Percentiles rank a stretch among this genome's conserved stretches.
phyloP scores from a whole-genome alignment of 148 eudicot genomes.

The Rhododendron molle region DNA sequence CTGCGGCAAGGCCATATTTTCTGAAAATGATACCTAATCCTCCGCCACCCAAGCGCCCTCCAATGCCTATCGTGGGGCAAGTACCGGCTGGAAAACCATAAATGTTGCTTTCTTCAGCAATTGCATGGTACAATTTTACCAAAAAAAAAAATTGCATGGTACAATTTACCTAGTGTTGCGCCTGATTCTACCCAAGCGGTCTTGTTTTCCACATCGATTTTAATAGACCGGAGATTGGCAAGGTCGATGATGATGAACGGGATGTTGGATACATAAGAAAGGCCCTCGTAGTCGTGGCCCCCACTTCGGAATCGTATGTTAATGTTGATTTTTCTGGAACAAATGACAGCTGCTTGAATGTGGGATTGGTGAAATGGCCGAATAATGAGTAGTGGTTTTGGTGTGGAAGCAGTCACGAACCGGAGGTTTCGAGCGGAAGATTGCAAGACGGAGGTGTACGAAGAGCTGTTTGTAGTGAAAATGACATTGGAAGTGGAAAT shows the following conservation, averaged over 20 bases:
- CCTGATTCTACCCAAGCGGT: too few species aligned
- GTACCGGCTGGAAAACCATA: constrained; percentile 31
- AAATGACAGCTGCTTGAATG: constrained; percentile 29
- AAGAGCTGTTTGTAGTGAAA: constrained; percentile 11
- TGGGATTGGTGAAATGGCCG: constrained; percentile 29
- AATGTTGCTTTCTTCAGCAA: too few species aligned
- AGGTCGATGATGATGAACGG: constrained; percentile 31
- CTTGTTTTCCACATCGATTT: too few species aligned
- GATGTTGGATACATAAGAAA: constrained; percentile 25
- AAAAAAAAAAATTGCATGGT: too few species aligned
- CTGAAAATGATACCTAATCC: constrained; percentile 40
- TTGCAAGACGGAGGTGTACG: constrained; percentile 23
- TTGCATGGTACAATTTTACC: too few species aligned
- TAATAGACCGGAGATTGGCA: constrained; percentile 2
- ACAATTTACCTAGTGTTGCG: too few species aligned
- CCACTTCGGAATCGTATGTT: constrained; percentile 32
- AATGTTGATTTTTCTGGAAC: constrained; percentile 1
- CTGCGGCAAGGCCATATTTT: constrained; percentile 40
- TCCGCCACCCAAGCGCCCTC: constrained; percentile 40
- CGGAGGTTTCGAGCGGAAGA: constrained; percentile 32
- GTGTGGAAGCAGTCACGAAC: constrained; percentile 15
- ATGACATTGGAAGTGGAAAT: neutral
- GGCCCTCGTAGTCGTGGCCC: constrained; percentile 19
- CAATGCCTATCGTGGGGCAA: constrained; percentile 34
- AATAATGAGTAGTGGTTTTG: constrained; percentile 32